A percentile compares a stretch with the other conserved stretches of the same genome.
Evolutionary conservation across 2,329 filamentous ascomycete species (phyloP).

Genomic region (Exophiala alcalophila): DNA sequence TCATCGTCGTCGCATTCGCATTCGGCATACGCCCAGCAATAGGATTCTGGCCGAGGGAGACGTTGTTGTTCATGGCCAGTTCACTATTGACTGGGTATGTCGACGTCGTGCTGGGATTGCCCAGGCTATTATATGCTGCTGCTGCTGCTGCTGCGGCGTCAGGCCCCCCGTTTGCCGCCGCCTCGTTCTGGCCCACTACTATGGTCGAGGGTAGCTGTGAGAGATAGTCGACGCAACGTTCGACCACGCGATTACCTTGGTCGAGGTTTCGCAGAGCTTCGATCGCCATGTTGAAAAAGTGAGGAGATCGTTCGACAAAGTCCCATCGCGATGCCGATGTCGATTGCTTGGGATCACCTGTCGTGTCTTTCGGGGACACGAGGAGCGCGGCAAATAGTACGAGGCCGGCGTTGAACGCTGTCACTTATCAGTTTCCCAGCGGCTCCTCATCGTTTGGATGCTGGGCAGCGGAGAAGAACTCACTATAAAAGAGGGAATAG

Average conservation of each 20-base stretch:
- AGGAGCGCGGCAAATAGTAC: slow-evolving; percentile 7
- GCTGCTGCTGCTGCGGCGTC: background rate
- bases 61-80: too few relatives aligned
- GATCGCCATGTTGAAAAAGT: slow-evolving; percentile 12
- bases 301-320: background rate
- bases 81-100: too few relatives aligned
- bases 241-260: slow-evolving; percentile 7
- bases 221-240: slow-evolving; percentile 9
- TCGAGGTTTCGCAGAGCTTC: slow-evolving; percentile 11
- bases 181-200: background rate
- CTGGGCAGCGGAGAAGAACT: slow-evolving; percentile 11
- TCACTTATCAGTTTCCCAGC: too few relatives aligned
- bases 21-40: background rate
- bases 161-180: background rate
- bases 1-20: background rate
- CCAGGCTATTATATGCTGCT: background rate
- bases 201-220: slow-evolving; percentile 6
- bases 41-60: background rate
- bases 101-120: too few relatives aligned
- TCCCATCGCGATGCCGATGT: slow-evolving; percentile 1
- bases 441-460: too few relatives aligned
- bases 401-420: slow-evolving; percentile 10
- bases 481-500: slow-evolving; percentile 38
- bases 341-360: background rate
- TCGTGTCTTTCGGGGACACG: slow-evolving; percentile 2